A percentile compares a stretch with the other conserved stretches of the same genome.
Evolutionary conservation across 495 filamentous ascomycete species (phyloP).

Genomic region (Neurospora sp.): DNA sequence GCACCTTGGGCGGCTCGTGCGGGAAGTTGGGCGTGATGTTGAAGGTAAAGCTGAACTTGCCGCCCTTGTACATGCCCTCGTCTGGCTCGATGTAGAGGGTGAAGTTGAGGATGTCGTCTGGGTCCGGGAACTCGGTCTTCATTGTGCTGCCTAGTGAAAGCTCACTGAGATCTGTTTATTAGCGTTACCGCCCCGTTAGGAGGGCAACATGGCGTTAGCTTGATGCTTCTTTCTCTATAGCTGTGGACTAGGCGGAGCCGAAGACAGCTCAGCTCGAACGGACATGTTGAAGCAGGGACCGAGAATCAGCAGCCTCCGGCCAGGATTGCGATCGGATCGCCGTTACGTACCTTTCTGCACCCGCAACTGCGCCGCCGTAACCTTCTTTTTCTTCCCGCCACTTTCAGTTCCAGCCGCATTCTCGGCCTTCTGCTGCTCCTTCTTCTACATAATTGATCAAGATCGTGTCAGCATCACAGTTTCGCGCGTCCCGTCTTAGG

Average conservation of each 20-base stretch:
- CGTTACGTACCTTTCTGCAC: constrained; percentile 76
- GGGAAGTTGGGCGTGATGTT: constrained; percentile 90
- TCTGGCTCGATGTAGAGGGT: constrained; percentile 87
- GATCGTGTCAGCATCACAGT: constrained; percentile 46
- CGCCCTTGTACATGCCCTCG: constrained; percentile 95
- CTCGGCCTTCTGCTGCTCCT: constrained; percentile 89
- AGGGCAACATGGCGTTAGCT: neutral
- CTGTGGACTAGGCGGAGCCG: neutral
- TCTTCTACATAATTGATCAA: constrained; percentile 50
- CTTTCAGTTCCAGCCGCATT: constrained; percentile 56
- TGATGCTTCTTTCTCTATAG: neutral
- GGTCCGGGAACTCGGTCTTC: constrained; percentile 86
- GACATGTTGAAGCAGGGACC: neutral
- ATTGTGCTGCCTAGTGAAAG: constrained; percentile 83
- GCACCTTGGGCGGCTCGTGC: constrained; percentile 96
- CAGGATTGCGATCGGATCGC: neutral
- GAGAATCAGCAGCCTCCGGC: neutral
- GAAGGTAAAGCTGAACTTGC: constrained; percentile 82
- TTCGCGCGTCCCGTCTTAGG: constrained; percentile 36
- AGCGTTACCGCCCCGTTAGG: neutral
- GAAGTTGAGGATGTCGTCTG: constrained; percentile 95
- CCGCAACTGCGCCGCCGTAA: constrained; percentile 88
- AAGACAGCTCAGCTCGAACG: neutral
- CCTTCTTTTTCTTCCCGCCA: constrained; percentile 90
- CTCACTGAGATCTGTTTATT: constrained; percentile 70